Evolutionary conservation across 495 filamentous ascomycete genomes (phyloP).

Genomic region (Penicillium soppii): DNA sequence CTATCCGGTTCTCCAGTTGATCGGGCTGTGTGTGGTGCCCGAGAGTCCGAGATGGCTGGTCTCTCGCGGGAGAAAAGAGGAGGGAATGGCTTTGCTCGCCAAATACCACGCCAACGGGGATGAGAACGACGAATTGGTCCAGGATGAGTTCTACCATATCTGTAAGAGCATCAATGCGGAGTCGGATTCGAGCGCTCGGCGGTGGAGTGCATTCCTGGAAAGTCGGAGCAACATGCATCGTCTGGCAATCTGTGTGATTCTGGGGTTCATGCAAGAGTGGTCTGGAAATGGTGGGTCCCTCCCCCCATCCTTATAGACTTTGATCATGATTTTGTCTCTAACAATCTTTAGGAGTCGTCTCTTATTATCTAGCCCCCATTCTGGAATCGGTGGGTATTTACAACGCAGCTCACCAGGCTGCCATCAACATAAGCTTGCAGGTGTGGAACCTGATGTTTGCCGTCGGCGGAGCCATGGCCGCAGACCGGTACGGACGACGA

Average conservation of each 20-base stretch:
- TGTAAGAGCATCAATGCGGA: slow-evolving; percentile 52
- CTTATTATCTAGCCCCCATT: slow-evolving; percentile 57
- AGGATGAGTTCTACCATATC: slow-evolving; percentile 38
- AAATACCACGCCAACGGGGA: slow-evolving; percentile 37
- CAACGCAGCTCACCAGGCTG: slow-evolving; percentile 45
- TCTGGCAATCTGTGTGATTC: slow-evolving; percentile 53
- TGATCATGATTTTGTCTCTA: neutral
- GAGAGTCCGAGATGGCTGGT: slow-evolving; percentile 43
- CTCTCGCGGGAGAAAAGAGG: slow-evolving; percentile 34
- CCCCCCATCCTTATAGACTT: neutral
- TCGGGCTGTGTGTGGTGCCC: slow-evolving; percentile 18
- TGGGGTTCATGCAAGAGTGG: slow-evolving; percentile 63
- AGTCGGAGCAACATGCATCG: slow-evolving; percentile 68
- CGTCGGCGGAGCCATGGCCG: slow-evolving; percentile 51
- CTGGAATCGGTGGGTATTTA: slow-evolving; percentile 56
- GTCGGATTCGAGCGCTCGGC: slow-evolving; percentile 17
- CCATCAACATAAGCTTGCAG: slow-evolving; percentile 27
- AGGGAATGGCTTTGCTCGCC: slow-evolving; percentile 39
- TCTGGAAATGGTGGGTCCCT: slow-evolving; percentile 55
- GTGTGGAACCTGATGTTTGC: slow-evolving; percentile 27
- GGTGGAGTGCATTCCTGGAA: slow-evolving; percentile 50
- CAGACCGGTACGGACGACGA: slow-evolving; percentile 58
- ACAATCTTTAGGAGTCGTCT: slow-evolving; percentile 47
- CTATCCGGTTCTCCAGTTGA: slow-evolving; percentile 19
- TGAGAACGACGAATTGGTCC: slow-evolving; percentile 20